Evolutionary conservation across 495 filamentous ascomycete genomes (phyloP), one percentile per base, ranked within the genome.

Genomic region (Penicillium canescens): DNA sequence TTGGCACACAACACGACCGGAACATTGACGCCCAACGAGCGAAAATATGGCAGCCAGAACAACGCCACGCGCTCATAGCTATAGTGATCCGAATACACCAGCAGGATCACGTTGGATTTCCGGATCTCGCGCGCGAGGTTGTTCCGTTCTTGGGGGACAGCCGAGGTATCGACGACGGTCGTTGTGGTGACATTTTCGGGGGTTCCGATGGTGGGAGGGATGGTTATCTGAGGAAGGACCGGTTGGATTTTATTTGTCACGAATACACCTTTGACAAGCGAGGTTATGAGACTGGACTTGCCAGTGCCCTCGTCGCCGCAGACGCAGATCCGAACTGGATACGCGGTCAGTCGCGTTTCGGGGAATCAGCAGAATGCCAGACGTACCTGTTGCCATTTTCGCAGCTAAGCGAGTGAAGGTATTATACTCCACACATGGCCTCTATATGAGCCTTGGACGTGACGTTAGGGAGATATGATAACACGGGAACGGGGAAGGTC

Each of bases 1-100:
- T 96, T 98, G 61, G 94, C 92, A 72, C 95, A 98, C 52, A 98
- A 78, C 38, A 98, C 90, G 3, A 98, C 94, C 0, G 94, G 91
- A n/a, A 98, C 92, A 68, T 98, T 98, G 57, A 98, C 94, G 8
- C 95, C 95, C 40, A 98, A 82, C 8, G 91, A 96, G 41, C 94
- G 88, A 71, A 98, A 98, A 71, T 96, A 90, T 23, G 94, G 94
- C 75, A 96, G 86, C 94, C 94, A 98, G 69, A 97, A 98, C 14
- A 98, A 74, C 13, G 94, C 94, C 14, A 98, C 92, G 21, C 94
- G 83, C 60, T 98, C 95, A 81, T 98, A 98, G 78, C 92, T 96
- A 70, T 98, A 98, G 66, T 97, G 92, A 66, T 98, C 95, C 46
- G 92, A 91, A 67, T 98, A 98, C 31, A 98, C 92, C 12, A 98